Evolutionary conservation across 1,139 yeast species (phyloP), one percentile per base, ranked within the genome.

Genomic region (Nakaseomyces delphensis): DNA sequence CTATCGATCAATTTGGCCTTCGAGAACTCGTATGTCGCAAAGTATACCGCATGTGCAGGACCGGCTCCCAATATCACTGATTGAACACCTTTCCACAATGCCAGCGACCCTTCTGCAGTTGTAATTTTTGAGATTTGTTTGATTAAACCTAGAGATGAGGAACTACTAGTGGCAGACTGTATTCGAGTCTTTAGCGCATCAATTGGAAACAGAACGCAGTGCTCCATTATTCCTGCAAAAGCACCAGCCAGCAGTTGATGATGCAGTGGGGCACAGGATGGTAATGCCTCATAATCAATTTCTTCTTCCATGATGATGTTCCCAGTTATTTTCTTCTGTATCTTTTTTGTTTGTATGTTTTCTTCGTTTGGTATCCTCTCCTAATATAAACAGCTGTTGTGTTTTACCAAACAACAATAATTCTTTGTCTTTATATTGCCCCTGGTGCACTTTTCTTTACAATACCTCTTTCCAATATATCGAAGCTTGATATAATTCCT

Each of bases 41-140:
- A 91, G 66, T 93, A 93, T 13, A 93, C 84, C 1, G 98, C 98
- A 66, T 91, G 99, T 8, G 98, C 97, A 2, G 99, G 99, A 4
- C 98, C 99, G n/a, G 99, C 97, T 36, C 99, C 99, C 49, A 91
- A 62, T 9, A 89, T 79, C 50, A 93, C 95, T 1, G 96, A 84
- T 13, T 91, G 80, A 27, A 91, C 87, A 46, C 99, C 99, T 59
- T 95, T 73, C 96, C 97, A 91, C 37, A 89, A 73, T 1, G 95
- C 84, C 45, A 77, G 63, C 3, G 93, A 84, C 1, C 98, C 98
- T 63, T 91, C 98, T n/a, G 83, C 72, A 13, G 95, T 76, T 15
- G 87, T 73, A 45, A 91, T 87, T 54, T 74, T 74, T 18, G 86
- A 71, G 42, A 87, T 79, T 21, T 89, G 78, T 43, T 74, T 68